These are phyloP conservation scores for Hymenotorrendiella dingleyae DNA, from an alignment of 2,329 filamentous ascomycete species.

Conservation along the genomic window DNA sequence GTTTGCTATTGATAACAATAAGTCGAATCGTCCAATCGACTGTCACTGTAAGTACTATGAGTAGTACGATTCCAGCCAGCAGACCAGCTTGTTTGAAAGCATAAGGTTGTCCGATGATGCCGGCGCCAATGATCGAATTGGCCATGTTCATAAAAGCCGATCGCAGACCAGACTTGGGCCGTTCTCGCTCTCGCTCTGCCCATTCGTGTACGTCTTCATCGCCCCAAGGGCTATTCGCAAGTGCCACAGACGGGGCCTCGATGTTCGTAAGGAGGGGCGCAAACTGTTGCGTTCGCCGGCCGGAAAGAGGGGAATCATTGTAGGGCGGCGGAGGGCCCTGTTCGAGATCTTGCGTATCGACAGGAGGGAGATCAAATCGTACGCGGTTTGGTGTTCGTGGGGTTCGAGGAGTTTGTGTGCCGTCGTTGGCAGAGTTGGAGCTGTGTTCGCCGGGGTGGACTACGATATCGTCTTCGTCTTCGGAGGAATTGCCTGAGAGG, in stretches of 20 bases:
- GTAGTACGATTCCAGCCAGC: constrained; percentile 68
- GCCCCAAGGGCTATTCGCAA: constrained; percentile 41
- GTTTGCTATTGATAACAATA: constrained; percentile 95
- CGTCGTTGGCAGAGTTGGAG: constrained; percentile 7
- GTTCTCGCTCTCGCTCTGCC: constrained; percentile 47
- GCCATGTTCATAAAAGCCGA: constrained; percentile 99
- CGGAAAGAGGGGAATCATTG: constrained; percentile 23
- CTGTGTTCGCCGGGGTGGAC: constrained; percentile 19
- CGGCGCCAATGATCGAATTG: constrained; percentile 87
- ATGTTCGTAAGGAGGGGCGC: constrained; percentile 72
- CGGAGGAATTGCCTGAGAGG: constrained; percentile 28
- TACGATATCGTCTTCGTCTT: constrained; percentile 28
- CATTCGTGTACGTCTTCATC: constrained; percentile 40
- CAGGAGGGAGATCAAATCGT: constrained; percentile 30
- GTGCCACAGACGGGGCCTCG: constrained; percentile 71
- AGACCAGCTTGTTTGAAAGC: constrained; percentile 92
- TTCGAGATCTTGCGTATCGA: constrained; percentile 26
- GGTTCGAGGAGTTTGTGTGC: constrained; percentile 17
- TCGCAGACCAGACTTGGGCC: constrained; percentile 78
- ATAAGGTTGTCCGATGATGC: constrained; percentile 82
- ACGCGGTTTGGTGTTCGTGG: constrained; percentile 31
- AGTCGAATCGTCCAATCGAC: constrained; percentile 97
- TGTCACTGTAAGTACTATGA: constrained; percentile 72
- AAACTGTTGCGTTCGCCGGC: constrained; percentile 19
- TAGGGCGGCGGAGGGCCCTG: constrained; percentile 40